Evolutionary conservation across 169 alveolate species (phyloP), one percentile per base, ranked within the genome.

Genomic region (Eimeria acervulina): DNA sequence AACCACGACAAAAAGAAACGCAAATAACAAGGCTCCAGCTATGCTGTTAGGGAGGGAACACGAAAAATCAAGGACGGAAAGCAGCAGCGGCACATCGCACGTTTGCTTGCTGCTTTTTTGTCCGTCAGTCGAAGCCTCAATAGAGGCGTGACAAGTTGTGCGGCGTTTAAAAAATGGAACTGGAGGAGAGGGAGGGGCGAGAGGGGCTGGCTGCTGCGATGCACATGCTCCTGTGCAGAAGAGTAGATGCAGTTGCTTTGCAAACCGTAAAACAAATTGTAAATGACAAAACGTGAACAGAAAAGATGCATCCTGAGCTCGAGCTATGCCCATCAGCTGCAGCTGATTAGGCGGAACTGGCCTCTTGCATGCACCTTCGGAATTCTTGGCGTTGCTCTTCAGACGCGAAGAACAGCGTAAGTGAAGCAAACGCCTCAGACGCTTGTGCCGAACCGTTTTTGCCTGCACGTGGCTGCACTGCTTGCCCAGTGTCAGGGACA

Each of bases 331-430:
- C 87, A 38, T 26, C 33, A n/a, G 70, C 38, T 26, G 59, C 66
- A 23, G 66, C 17, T 44, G 51, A 44, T 6, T 40, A 84, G 92
- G 92, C 12, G 72, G 70, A 33, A 6, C 40, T 19, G 8, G 78
- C 78, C 40, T 52, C 52, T 40, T 55, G 52, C 55, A 84, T 13
- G 40, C 74, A 84, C 19, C 47, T 31, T 38, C 15, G 52, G 76
- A 84, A 84, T 52, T 47, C 92, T 40, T 84, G 76, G 40, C 76
- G 92, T 42, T 84, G 92, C 72, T 84, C 92, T 33, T 84, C 92
- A 31, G 92, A 84, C 21, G 76, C 31, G 31, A 84, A 84, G 31
- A 84, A 36, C 92, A 84, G 40, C 26, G 52, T 51, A 40, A 84
- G 92, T 17, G 23, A 28, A 2, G 92, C 92, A n/a, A 15, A 15